phyloP scores from a whole-genome alignment of 73 alveolate species.

The Diophrys appendiculata region DNA sequence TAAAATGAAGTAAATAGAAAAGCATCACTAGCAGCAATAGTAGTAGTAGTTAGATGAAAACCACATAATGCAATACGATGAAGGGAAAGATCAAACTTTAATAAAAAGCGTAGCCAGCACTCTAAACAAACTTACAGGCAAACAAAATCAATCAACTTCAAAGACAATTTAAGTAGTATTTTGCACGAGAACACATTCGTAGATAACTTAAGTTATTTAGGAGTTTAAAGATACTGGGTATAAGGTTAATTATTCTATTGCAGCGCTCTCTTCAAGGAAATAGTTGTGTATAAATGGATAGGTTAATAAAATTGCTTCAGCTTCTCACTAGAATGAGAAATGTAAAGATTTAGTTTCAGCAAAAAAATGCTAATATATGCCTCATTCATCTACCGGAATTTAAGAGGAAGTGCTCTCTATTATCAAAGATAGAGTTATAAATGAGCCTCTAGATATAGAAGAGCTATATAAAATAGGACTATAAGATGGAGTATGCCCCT shows the following conservation, averaged over 20 bases:
- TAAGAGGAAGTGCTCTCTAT: neutral
- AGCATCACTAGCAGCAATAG: neutral
- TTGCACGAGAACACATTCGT: constrained; percentile 22
- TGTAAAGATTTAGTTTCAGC: constrained; percentile 10
- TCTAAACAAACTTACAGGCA: neutral
- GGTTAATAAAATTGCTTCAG: neutral
- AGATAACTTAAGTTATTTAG: constrained; percentile 16
- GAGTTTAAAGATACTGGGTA: constrained; percentile 9
- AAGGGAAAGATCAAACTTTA: neutral
- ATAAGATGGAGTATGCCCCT: constrained; percentile 2
- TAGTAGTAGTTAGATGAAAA: neutral
- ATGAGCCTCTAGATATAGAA: neutral
- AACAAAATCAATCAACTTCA: neutral
- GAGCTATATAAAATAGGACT: neutral
- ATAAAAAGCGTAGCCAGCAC: neutral
- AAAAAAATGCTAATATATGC: constrained; percentile 2
- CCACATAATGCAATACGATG: neutral
- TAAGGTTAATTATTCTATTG: neutral
- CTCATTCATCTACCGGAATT: constrained; percentile 4
- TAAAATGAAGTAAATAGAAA: neutral
- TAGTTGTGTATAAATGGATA: neutral
- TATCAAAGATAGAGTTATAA: neutral
- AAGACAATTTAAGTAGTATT: neutral
- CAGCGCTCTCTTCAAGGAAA: constrained; percentile 19
- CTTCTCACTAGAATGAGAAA: constrained; percentile 1